Evolutionary conservation across 2,329 filamentous ascomycete species (phyloP), one percentile per base, ranked within the genome.

Genomic region (Hypoxylon sp.): DNA sequence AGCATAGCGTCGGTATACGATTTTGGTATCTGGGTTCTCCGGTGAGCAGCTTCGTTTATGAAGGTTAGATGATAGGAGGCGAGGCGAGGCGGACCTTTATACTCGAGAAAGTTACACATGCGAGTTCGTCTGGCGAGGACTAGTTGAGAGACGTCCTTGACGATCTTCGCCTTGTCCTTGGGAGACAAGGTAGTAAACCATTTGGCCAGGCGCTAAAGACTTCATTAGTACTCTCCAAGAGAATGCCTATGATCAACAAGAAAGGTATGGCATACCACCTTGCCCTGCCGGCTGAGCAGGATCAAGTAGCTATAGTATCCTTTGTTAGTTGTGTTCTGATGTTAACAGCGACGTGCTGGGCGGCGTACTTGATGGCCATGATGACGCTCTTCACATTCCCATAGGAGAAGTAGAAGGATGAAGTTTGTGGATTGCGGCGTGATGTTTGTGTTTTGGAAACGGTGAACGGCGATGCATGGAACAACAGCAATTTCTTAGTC

Each of bases 21-120:
- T 94, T 84, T 99, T 99, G 75, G 93, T 97, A 83, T 99, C 96
- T 98, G 79, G 21, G 58, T 50, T 35, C 37, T 27, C 17, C 76
- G 72, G 52, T 68, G 39, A 70, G 46, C n/a, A 46, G 44, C n/a
- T 11, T 60, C 19, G 44, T 39, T 56, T 6, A 42, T 47, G 32
- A 11, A 58, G n/a, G 8, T 19, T 19, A 10, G 6, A 19, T 17
- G 44, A 55, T 59, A 54, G 24, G 55, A 32, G 46, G 53, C 11
- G 21, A 21, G 51, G 68, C 71, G 50, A 74, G 51, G 68, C 71
- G 50, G 74, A 97, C 95, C 95, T 90, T 99, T 99, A 83, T 99
- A 99, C 81, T 99, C 96, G 68, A 99, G 89, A 82, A 99, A 99
- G 84, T 99, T 99, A 89, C 96, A 99, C 96, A 99, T 99, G 80